Evolutionary conservation across 306 rosid genomes (phyloP).

Genomic region (Cicer arietinum): DNA sequence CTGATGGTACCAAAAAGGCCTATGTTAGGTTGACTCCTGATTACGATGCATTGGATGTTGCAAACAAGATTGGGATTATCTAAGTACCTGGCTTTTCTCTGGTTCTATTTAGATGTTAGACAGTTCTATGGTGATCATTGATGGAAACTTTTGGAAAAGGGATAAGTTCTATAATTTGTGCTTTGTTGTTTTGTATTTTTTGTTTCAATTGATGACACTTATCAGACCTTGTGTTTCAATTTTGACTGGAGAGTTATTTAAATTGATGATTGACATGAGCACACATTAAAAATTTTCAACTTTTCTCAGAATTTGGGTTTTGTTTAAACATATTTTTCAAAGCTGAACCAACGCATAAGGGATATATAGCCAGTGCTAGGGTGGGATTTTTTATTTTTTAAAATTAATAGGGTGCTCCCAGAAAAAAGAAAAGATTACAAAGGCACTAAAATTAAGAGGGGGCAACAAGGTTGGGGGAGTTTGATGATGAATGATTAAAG

Average conservation of each 20-base stretch:
- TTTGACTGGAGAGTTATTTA: constrained; percentile 42
- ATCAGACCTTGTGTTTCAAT: constrained; percentile 42
- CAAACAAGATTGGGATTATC: constrained; percentile 92
- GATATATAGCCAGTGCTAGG: too few species aligned
- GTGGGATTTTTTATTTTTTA: too few species aligned
- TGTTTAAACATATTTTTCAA: background rate
- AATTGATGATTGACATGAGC: constrained; percentile 28
- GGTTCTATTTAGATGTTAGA: constrained; percentile 32
- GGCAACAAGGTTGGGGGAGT: too few species aligned
- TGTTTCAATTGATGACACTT: constrained; percentile 22
- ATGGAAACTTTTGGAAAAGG: constrained; percentile 1
- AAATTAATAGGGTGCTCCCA: too few species aligned
- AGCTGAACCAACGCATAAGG: too few species aligned
- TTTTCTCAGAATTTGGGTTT: background rate
- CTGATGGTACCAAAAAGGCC: constrained; percentile 95
- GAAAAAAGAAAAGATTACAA: too few species aligned
- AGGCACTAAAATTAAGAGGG: too few species aligned
- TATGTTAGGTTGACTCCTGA: constrained; percentile 89
- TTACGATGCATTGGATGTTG: constrained; percentile 84
- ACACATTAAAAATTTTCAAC: background rate
- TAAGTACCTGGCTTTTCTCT: constrained; percentile 43
- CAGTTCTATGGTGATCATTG: constrained; percentile 29
- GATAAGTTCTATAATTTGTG: constrained; percentile 39
- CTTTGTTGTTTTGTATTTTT: constrained; percentile 18
- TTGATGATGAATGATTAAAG: too few species aligned